Evolutionary conservation across 2,329 filamentous ascomycete species (phyloP).

Genomic region (Emergomyces africanus): DNA sequence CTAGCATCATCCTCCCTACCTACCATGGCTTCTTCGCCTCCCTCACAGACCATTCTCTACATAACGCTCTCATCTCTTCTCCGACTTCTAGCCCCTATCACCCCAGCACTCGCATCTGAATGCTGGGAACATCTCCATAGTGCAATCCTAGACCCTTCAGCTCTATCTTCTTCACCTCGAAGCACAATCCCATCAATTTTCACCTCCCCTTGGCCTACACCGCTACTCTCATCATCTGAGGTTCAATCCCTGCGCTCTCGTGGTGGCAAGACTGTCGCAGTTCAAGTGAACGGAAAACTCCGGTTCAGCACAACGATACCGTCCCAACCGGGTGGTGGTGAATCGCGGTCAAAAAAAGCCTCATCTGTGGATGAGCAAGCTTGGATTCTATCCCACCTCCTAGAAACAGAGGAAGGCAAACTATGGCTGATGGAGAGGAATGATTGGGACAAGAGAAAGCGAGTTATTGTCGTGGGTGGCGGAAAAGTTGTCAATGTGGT

Average conservation of each 20-base stretch:
- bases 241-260: constrained; percentile 37
- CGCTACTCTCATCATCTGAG: constrained; percentile 25
- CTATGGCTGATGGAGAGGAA: constrained; percentile 41
- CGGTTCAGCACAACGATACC: constrained; percentile 55
- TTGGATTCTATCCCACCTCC: constrained; percentile 51
- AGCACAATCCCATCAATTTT: constrained; percentile 28
- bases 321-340: constrained; percentile 30
- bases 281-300: constrained; percentile 72
- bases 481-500: constrained; percentile 68
- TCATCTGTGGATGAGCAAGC: constrained; percentile 33
- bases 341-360: constrained; percentile 23
- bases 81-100: constrained; percentile 64
- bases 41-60: constrained; percentile 26
- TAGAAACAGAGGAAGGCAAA: constrained; percentile 48
- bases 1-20: constrained; percentile 37
- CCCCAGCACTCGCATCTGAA: constrained; percentile 70
- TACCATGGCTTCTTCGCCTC: not conserved
- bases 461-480: constrained; percentile 52
- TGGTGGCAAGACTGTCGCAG: constrained; percentile 42
- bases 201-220: constrained; percentile 44
- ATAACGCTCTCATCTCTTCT: constrained; percentile 46
- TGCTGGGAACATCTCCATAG: constrained; percentile 52
- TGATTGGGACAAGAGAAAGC: constrained; percentile 43
- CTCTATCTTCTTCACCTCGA: constrained; percentile 1
- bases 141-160: constrained; percentile 9